Percentiles rank a stretch among this genome's conserved stretches.
Conservation (phyloP, 352 stramenopile genomes). For the Globisporangium splendens region DNA sequence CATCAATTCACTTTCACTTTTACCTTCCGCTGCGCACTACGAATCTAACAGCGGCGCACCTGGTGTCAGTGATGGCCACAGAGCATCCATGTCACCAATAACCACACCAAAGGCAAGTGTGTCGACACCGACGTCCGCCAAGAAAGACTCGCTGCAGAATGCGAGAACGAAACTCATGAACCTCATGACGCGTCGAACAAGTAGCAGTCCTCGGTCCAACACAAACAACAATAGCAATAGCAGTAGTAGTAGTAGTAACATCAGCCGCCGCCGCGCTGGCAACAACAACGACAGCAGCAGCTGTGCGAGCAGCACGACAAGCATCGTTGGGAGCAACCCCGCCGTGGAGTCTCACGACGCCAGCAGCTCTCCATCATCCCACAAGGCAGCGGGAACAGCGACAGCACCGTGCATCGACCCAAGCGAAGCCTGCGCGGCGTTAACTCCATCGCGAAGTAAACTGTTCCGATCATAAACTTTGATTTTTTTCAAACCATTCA, state of each 20-base stretch:
- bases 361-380: not conserved
- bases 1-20: no score
- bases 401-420: not conserved
- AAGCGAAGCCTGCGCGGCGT: constrained; percentile 5
- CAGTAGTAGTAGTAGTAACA: constrained; percentile 8
- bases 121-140: constrained; percentile 5
- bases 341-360: not conserved
- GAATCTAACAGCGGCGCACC: no score
- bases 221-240: constrained; percentile 19
- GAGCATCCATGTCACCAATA: not conserved
- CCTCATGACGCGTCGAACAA: constrained; percentile 25
- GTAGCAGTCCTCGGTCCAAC: constrained; percentile 15
- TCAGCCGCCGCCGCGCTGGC: constrained; percentile 11
- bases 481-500: no score
- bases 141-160: constrained; percentile 15
- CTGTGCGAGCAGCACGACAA: constrained; percentile 10
- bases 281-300: constrained; percentile 16
- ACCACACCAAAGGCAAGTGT: constrained; percentile 2
- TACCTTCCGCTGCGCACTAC: no score
- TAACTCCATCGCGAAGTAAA: constrained; percentile 5
- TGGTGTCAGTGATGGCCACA: not conserved
- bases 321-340: constrained; percentile 5
- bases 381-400: not conserved
- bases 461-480: constrained; percentile 4
- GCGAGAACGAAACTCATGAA: constrained; percentile 17